Evolutionary conservation across 805 yeast genomes (phyloP), one percentile per base, ranked within the genome.

Genomic region (Yarrowia hollandica): DNA sequence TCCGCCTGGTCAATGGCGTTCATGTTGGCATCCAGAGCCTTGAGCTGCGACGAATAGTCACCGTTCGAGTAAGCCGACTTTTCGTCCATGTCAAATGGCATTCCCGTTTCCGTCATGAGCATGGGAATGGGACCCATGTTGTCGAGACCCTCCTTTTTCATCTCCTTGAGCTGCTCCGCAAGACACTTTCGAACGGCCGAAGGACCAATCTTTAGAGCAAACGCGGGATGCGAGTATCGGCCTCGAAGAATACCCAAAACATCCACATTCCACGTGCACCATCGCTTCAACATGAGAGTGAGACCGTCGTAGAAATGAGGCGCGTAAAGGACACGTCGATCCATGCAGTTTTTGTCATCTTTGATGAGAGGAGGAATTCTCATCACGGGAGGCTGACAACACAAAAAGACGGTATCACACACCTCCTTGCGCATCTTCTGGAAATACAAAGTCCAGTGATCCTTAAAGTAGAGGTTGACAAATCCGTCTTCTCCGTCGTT

Each of bases 221-320:
- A 74, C 0, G 89, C 86, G 0, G 97, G 97, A 62, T 84, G 83
- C 35, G 76, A 62, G 72, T 90, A 90, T 52, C 80, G 74, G 0
- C 86, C 87, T 44, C 97, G 76, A 79, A 90, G 79, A 10, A 90
- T 82, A 0, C 96, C 97, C 35, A 88, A 71, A 0, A 96, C 90
- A 68, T 91, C 95, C 14, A 90, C 96, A 67, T 90, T 91, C 71
- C 85, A 87, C 33, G 70, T 71, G 67, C 87, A 88, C 97, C 97
- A 91, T 9, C 84, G 80, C 71, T 89, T 88, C 71, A 86, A 86
- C 90, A 91, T 84, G 30, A 91, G 74, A 1, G 97, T 86, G 83
- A 90, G 80, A 0, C 97, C 97, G 69, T 91, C 97, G 69, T 91
- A 91, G 69, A 84, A 91, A 72, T 91, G 97, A 1, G 94, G 91